phyloP scores from a whole-genome alignment of 192 early-diverging fungal genomes.

The Coemansia sp. region DNA sequence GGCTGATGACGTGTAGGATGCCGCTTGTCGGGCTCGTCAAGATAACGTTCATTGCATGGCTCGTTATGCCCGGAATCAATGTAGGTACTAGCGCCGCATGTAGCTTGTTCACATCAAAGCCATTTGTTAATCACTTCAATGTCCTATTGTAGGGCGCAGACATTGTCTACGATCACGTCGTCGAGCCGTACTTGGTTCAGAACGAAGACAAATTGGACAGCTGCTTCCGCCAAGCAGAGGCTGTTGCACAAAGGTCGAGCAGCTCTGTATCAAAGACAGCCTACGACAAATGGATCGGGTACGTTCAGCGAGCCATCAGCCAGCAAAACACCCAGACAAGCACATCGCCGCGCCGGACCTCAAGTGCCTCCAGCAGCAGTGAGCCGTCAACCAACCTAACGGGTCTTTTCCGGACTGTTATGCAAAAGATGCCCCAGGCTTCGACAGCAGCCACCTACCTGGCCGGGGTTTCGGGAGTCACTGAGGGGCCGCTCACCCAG shows the following conservation, averaged over 20 bases:
- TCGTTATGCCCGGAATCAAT: slow-evolving; percentile 52
- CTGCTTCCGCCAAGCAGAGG: slow-evolving; percentile 41
- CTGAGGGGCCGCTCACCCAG: slow-evolving; percentile 11
- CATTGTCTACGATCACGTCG: slow-evolving; percentile 47
- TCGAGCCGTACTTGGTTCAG: slow-evolving; percentile 45
- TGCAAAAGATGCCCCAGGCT: slow-evolving; percentile 33
- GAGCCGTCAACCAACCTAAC: slow-evolving; percentile 13
- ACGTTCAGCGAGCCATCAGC: slow-evolving; percentile 39
- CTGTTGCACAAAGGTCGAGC: slow-evolving; percentile 42
- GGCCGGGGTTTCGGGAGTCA: slow-evolving; percentile 26
- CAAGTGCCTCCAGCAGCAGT: background rate
- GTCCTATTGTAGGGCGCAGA: slow-evolving; percentile 34
- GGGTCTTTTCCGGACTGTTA: slow-evolving; percentile 27
- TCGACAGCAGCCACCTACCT: slow-evolving; percentile 33
- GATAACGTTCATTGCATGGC: slow-evolving; percentile 47
- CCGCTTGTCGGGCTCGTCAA: slow-evolving; percentile 51
- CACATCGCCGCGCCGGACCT: background rate
- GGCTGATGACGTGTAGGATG: slow-evolving; percentile 33
- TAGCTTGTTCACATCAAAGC: background rate
- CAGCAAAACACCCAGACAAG: slow-evolving; percentile 7
- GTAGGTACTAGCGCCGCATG: slow-evolving; percentile 23
- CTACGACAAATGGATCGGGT: slow-evolving; percentile 50
- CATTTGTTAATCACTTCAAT: background rate
- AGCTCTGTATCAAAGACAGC: slow-evolving; percentile 37
- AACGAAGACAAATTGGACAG: slow-evolving; percentile 42